A percentile compares a stretch with the other conserved stretches of the same genome.
Conservation (phyloP, 2,329 filamentous ascomycete genomes). For the Pyrenophora teres region DNA sequence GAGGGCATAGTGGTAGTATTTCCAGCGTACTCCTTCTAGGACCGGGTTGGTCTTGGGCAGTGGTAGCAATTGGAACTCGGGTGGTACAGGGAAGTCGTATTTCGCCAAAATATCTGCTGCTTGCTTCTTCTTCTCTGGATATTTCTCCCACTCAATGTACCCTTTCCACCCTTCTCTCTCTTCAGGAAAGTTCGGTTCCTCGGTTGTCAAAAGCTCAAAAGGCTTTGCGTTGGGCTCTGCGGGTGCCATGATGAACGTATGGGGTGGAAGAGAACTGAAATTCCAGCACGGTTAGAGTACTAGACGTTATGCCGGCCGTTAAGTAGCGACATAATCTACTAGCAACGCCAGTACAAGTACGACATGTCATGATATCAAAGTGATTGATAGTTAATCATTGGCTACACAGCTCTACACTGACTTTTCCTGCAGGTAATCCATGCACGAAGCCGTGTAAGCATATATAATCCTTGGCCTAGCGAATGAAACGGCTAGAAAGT, state of each 20-base stretch:
- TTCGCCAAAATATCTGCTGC: slow-evolving; percentile 61
- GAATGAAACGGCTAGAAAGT: slow-evolving; percentile 6
- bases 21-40: slow-evolving; percentile 54
- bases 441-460: slow-evolving; percentile 1
- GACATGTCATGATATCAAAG: slow-evolving; percentile 16
- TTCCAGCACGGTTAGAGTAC: neutral
- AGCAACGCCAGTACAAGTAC: slow-evolving; percentile 1
- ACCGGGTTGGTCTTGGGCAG: slow-evolving; percentile 52
- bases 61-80: slow-evolving; percentile 52
- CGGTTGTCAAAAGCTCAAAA: slow-evolving; percentile 33
- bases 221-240: slow-evolving; percentile 38
- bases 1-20: slow-evolving; percentile 53
- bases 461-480: neutral
- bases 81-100: slow-evolving; percentile 57
- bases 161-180: slow-evolving; percentile 56
- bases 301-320: neutral
- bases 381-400: slow-evolving; percentile 11
- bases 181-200: slow-evolving; percentile 46
- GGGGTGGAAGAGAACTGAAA: neutral
- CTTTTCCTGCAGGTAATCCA: slow-evolving; percentile 5
- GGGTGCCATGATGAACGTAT: slow-evolving; percentile 32
- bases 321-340: neutral
- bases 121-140: slow-evolving; percentile 68
- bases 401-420: neutral
- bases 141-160: slow-evolving; percentile 59